Percentiles rank a stretch among this genome's conserved stretches.
phyloP scores from a whole-genome alignment of 2,329 filamentous ascomycete genomes.

The Sporothrix luriei region DNA sequence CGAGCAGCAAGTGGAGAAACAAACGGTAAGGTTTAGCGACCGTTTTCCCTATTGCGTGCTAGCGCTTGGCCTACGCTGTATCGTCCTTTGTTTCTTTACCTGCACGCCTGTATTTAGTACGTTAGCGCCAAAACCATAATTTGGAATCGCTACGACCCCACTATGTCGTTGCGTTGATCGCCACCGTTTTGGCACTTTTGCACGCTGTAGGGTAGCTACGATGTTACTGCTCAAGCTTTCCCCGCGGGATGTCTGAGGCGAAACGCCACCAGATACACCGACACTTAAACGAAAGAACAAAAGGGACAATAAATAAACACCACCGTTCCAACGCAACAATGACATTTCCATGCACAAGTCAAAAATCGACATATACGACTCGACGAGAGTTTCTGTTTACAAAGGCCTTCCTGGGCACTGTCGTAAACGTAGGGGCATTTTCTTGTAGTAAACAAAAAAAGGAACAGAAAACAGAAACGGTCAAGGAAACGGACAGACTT shows the following conservation, averaged over 20 bases:
- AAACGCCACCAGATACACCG: background rate
- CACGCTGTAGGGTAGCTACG: no score
- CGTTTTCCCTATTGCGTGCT: background rate
- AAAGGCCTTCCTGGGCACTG: background rate
- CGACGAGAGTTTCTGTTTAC: background rate
- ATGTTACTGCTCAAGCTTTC: slow-evolving; percentile 2
- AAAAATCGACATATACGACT: background rate
- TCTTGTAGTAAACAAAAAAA: background rate
- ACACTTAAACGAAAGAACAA: background rate
- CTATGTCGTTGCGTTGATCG: background rate
- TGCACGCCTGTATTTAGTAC: background rate
- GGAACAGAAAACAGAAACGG: background rate
- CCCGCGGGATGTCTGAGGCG: background rate
- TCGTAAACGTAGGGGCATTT: background rate
- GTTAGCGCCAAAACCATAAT: background rate
- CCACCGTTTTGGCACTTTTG: background rate
- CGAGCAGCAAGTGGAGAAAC: background rate
- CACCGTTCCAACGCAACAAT: slow-evolving; percentile 12
- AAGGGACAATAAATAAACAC: background rate
- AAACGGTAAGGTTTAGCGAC: background rate
- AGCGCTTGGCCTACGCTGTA: background rate
- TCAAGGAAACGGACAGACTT: background rate
- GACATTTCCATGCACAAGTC: slow-evolving; percentile 1
- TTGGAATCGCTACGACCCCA: slow-evolving; percentile 7
- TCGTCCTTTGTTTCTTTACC: background rate